phyloP scores from a whole-genome alignment of 176 grass and related monocot species.

The Oryza glaberrima region DNA sequence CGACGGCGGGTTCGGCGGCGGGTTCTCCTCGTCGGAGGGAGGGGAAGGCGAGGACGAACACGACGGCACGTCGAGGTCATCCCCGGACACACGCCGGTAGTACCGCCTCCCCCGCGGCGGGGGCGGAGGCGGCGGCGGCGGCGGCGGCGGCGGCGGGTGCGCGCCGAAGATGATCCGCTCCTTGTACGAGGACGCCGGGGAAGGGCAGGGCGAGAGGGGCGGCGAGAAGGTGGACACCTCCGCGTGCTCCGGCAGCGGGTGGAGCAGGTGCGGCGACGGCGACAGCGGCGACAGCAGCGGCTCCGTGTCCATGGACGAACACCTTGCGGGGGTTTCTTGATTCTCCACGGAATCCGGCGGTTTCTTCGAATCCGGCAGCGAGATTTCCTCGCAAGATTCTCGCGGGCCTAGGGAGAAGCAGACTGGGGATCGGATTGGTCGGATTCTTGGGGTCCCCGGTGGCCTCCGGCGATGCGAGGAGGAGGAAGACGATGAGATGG shows the following conservation, averaged over 20 bases:
- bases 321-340: not conserved
- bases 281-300: conserved; percentile 30
- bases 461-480: not conserved
- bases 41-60: conserved; percentile 47
- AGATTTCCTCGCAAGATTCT: not conserved
- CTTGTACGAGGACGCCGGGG: conserved; percentile 66
- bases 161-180: conserved; percentile 68
- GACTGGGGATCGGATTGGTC: not conserved
- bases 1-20: conserved; percentile 31
- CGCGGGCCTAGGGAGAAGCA: not conserved
- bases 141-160: conserved; percentile 26
- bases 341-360: not conserved
- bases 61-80: conserved; percentile 39
- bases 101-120: not conserved
- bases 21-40: conserved; percentile 39
- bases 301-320: conserved; percentile 44
- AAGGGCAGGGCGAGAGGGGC: conserved; percentile 6
- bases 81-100: conserved; percentile 17
- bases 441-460: conserved; percentile 10
- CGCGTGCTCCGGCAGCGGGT: conserved; percentile 47
- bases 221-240: conserved; percentile 39
- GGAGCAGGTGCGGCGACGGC: conserved; percentile 21
- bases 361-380: not conserved
- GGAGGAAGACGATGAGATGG: not conserved
- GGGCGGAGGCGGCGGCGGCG: not conserved